Percentiles rank a stretch among this genome's conserved stretches.
These are phyloP conservation scores for Colletotrichum musicola DNA, from an alignment of 2,329 filamentous ascomycete species.

Conservation along the genomic window DNA sequence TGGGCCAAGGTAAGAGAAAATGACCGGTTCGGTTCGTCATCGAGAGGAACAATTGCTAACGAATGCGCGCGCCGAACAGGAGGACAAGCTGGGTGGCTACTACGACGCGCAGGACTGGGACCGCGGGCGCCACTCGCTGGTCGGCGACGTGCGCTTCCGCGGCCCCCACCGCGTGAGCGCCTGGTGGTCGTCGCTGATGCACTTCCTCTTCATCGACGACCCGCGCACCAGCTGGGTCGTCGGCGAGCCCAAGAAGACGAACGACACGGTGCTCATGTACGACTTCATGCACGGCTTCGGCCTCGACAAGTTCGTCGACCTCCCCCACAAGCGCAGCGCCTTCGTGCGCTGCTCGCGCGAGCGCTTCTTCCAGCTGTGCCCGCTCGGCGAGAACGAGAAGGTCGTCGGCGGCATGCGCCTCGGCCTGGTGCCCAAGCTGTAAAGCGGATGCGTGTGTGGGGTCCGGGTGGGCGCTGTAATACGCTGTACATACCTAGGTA, in stretches of 20 bases:
- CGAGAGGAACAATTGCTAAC: neutral
- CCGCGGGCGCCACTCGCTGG: slow-evolving; percentile 69
- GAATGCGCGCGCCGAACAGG: slow-evolving; percentile 48
- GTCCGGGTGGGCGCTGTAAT: neutral
- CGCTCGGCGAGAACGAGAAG: slow-evolving; percentile 68
- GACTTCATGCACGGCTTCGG: slow-evolving; percentile 81
- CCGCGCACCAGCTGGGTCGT: slow-evolving; percentile 68
- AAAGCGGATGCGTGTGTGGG: slow-evolving; percentile 33
- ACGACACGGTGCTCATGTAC: slow-evolving; percentile 78
- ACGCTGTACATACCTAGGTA: no score
- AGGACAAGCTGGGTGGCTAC: slow-evolving; percentile 68
- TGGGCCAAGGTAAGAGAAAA: slow-evolving; percentile 71
- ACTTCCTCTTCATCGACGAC: slow-evolving; percentile 73
- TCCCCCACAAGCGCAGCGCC: slow-evolving; percentile 79
- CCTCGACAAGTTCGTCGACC: slow-evolving; percentile 78
- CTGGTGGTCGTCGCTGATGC: slow-evolving; percentile 73
- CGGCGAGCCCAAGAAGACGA: slow-evolving; percentile 80
- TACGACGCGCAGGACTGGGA: slow-evolving; percentile 69
- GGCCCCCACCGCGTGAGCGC: slow-evolving; percentile 71
- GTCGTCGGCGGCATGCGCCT: slow-evolving; percentile 66
- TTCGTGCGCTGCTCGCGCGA: slow-evolving; percentile 74
- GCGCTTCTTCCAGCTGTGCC: slow-evolving; percentile 77
- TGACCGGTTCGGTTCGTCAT: neutral
- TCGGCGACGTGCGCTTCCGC: slow-evolving; percentile 70
- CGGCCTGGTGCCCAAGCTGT: slow-evolving; percentile 67